phyloP scores from a whole-genome alignment of 345 rosid genomes.

The Excoecaria cochinchinensis region DNA sequence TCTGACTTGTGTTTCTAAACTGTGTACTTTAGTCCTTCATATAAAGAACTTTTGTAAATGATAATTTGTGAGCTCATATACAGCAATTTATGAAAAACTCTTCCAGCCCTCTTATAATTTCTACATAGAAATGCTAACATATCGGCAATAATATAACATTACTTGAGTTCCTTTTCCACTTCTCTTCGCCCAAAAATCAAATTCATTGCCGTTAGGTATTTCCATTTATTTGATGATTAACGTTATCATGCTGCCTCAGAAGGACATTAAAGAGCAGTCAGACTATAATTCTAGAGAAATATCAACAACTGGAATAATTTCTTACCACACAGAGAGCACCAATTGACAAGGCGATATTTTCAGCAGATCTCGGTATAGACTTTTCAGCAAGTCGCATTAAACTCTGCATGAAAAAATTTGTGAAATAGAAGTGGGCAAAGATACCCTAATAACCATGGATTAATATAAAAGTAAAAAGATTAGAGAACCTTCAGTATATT shows the following conservation, averaged over 20 bases:
- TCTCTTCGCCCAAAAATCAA: too few species aligned
- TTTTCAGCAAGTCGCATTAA: slow-evolving; percentile 63
- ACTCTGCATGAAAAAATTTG: slow-evolving; percentile 43
- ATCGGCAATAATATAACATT: not conserved
- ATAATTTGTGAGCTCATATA: too few species aligned
- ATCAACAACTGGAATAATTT: slow-evolving; percentile 11
- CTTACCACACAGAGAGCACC: slow-evolving; percentile 83
- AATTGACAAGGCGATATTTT: slow-evolving; percentile 76
- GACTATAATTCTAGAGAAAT: slow-evolving; percentile 3
- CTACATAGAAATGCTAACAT: not conserved
- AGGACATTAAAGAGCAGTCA: not conserved
- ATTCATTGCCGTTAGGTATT: not conserved
- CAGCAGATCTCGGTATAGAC: slow-evolving; percentile 80
- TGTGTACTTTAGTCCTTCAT: too few species aligned
- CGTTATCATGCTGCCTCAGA: not conserved
- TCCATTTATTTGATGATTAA: not conserved
- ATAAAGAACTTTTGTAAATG: too few species aligned
- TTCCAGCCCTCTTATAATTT: too few species aligned
- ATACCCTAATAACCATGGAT: not conserved
- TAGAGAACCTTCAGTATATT: slow-evolving; percentile 72
- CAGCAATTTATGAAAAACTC: too few species aligned
- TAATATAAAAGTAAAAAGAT: slow-evolving; percentile 11
- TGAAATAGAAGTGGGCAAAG: not conserved
- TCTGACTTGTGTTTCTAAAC: too few species aligned
- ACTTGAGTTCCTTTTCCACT: not conserved